phyloP scores from a whole-genome alignment of 2,329 filamentous ascomycete species.

The Ophiostoma angusticollis region DNA sequence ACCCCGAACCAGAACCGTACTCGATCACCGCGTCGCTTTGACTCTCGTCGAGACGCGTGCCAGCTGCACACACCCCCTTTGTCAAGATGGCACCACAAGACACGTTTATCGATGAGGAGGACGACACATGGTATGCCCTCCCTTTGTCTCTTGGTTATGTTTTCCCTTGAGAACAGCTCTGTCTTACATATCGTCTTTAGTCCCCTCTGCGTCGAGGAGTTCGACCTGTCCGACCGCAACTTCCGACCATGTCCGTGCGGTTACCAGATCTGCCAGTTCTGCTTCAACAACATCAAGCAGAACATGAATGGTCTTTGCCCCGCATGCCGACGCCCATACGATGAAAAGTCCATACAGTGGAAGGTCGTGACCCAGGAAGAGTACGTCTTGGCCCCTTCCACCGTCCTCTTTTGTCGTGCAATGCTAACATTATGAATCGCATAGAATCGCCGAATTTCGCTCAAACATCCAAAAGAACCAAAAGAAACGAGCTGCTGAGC shows the following conservation, averaged over 20 bases:
- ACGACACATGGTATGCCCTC: slow-evolving; percentile 49
- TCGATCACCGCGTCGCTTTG: not conserved
- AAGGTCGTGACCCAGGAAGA: slow-evolving; percentile 92
- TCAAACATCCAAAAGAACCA: slow-evolving; percentile 78
- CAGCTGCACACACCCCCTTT: not conserved
- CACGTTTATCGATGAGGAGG: slow-evolving; percentile 58
- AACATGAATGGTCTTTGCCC: slow-evolving; percentile 96
- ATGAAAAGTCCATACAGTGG: slow-evolving; percentile 95
- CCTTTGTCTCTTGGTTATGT: too few relatives aligned
- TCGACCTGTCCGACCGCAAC: slow-evolving; percentile 93
- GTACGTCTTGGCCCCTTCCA: slow-evolving; percentile 40
- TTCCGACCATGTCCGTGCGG: slow-evolving; percentile 95
- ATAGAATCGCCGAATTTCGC: slow-evolving; percentile 59
- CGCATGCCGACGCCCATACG: slow-evolving; percentile 90
- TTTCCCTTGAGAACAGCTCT: too few relatives aligned
- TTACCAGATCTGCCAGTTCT: slow-evolving; percentile 99
- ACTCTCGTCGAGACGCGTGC: slow-evolving; percentile 1
- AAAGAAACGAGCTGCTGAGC: slow-evolving; percentile 73
- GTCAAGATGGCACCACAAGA: slow-evolving; percentile 53
- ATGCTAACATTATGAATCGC: not conserved
- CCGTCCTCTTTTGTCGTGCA: not conserved
- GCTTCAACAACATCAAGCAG: slow-evolving; percentile 97
- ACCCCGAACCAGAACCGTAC: too few relatives aligned
- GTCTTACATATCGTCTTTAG: too few relatives aligned
- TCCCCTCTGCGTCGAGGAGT: slow-evolving; percentile 96